phyloP scores from a whole-genome alignment of 2,329 filamentous ascomycete species.

The Daldinia eschscholtzii region DNA sequence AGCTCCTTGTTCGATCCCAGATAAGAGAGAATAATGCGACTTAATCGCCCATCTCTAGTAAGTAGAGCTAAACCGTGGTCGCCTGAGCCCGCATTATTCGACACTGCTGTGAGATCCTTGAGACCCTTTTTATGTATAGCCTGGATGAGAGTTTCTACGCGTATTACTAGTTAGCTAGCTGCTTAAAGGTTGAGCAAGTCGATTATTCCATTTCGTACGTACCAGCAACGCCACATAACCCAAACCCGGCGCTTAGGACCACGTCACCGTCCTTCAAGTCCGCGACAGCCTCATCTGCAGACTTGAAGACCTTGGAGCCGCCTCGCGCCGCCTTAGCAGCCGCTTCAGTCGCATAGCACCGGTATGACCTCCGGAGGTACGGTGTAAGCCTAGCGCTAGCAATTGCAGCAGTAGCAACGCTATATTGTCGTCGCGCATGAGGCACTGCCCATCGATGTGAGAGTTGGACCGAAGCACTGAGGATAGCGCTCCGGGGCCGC shows the following conservation, averaged over 20 bases:
- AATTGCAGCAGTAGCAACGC: neutral
- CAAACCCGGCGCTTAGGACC: slow-evolving; percentile 82
- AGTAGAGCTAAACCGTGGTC: slow-evolving; percentile 77
- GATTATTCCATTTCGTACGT: slow-evolving; percentile 41
- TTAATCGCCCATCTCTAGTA: slow-evolving; percentile 76
- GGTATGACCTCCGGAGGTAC: slow-evolving; percentile 29
- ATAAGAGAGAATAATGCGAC: slow-evolving; percentile 79
- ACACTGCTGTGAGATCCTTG: slow-evolving; percentile 78
- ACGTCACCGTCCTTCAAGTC: slow-evolving; percentile 78
- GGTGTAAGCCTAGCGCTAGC: slow-evolving; percentile 32
- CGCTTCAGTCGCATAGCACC: slow-evolving; percentile 46
- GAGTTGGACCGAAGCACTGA: slow-evolving; percentile 48
- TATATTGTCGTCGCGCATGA: slow-evolving; percentile 38
- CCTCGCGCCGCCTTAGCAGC: slow-evolving; percentile 48
- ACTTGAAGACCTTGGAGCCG: slow-evolving; percentile 63
- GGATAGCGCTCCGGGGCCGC: slow-evolving; percentile 41
- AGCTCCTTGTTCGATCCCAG: slow-evolving; percentile 82
- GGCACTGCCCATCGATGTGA: slow-evolving; percentile 47
- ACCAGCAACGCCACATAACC: slow-evolving; percentile 82
- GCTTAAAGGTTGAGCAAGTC: neutral
- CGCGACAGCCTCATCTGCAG: slow-evolving; percentile 75
- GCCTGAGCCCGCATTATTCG: slow-evolving; percentile 82
- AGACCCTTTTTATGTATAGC: slow-evolving; percentile 72
- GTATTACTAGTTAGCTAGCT: slow-evolving; percentile 15
- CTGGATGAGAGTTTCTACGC: slow-evolving; percentile 76